phyloP scores from a whole-genome alignment of 1,139 yeast species.

The Hemisphaericaspora subhashii region DNA sequence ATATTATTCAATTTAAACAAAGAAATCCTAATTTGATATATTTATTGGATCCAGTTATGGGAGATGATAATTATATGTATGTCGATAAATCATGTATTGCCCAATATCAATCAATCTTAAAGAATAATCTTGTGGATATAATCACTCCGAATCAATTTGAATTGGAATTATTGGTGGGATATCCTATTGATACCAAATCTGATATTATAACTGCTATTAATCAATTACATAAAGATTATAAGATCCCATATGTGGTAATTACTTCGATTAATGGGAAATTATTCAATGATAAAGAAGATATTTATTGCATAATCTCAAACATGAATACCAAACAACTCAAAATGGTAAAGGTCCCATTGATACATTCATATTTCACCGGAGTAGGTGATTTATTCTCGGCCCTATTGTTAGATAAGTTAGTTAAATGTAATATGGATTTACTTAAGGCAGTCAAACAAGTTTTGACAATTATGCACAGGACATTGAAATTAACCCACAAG shows the following conservation, averaged over 20 bases:
- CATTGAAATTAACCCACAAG: conserved; percentile 42
- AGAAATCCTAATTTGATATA: conserved; percentile 36
- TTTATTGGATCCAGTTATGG: conserved; percentile 91
- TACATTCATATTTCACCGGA: conserved; percentile 82
- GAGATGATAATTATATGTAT: conserved; percentile 84
- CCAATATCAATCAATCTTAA: conserved; percentile 58
- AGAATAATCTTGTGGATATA: conserved; percentile 54
- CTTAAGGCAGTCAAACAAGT: conserved; percentile 47
- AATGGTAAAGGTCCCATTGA: conserved; percentile 49
- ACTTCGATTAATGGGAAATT: conserved; percentile 33
- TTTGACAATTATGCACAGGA: conserved; percentile 48
- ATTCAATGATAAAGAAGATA: conserved; percentile 18
- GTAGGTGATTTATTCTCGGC: conserved; percentile 93
- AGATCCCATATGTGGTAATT: conserved; percentile 65
- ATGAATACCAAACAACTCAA: conserved; percentile 15
- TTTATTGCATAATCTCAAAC: conserved; percentile 57
- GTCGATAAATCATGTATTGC: conserved; percentile 71
- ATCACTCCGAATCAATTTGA: conserved; percentile 94
- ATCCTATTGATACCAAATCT: conserved; percentile 40
- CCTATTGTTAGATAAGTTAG: conserved; percentile 60
- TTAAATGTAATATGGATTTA: conserved; percentile 25
- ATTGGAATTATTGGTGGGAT: conserved; percentile 67
- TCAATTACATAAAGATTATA: conserved; percentile 48
- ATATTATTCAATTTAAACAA: conserved; percentile 17
- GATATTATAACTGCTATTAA: conserved; percentile 48